Base-by-base conservation (phyloP, 768 basidiomycete genomes). In the Zangia roseola region DNA sequence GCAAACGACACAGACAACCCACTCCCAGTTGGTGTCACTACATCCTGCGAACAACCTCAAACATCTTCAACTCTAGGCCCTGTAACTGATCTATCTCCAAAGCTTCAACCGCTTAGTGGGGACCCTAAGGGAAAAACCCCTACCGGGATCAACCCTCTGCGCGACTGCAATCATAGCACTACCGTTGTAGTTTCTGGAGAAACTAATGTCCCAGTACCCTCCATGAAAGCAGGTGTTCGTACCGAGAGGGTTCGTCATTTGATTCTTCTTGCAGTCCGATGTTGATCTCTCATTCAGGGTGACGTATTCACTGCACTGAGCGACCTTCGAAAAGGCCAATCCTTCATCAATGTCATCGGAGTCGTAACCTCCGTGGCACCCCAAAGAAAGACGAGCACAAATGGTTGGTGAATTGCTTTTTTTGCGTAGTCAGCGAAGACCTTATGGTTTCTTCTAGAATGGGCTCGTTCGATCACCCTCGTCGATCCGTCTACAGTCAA, bases 401-500 rank as follows among this genome's bases (percentile, higher is more conserved):
- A 62, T 39, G 67, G 70, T 71, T 30, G 24, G 70, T 51, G 21
- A 46, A 47, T 33, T 20, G 16, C 21, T 30, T 14, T 10, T 20
- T 13, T 14, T 35, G 17, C 33, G 37, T 25, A 17, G 34, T 42
- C 34, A 12, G 30, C 24, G 21, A 34, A 25, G 39, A 28, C 35
- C 9, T 36, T 20, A 30, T 23, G 3, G n/a, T 43, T 28, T 38
- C 16, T 44, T 48, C 14, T 48, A 86, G 84, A 83, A 30, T 77
- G 69, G 71, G 57, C 47, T 54, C 62, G 72, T 36, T 74, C 64
- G 28, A 48, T 86, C 16, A 62, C 62, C 10, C 59, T 87, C 14
- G 71, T 77, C 8, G 86, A 87, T 55, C 76, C 79, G 4, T 80
- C 80, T 23, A 63, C 64, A n/a, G 54, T 61, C 24, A 55, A 63